phyloP scores from a whole-genome alignment of 2,329 filamentous ascomycete genomes.

The Pseudogymnoascus sp. region DNA sequence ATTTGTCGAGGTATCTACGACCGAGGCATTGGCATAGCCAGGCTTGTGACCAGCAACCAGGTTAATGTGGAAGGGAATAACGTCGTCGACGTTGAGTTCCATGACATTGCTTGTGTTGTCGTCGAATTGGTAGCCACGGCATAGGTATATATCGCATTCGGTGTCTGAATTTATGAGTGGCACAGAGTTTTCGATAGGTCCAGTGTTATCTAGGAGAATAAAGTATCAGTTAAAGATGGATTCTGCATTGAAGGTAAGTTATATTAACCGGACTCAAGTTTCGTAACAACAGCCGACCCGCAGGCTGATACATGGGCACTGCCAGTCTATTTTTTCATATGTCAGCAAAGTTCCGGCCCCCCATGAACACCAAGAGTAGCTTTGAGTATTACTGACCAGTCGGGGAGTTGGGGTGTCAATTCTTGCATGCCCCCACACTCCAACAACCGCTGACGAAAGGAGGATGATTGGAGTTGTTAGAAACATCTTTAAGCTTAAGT shows the following conservation, averaged over 20 bases:
- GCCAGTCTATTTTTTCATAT: background rate
- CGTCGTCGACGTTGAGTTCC: conserved; percentile 36
- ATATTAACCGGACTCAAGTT: background rate
- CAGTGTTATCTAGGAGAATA: background rate
- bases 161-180: background rate
- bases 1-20: background rate
- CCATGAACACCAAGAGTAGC: background rate
- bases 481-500: background rate
- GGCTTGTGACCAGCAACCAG: conserved; percentile 29
- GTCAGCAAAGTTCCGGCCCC: background rate
- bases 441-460: background rate
- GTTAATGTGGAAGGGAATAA: conserved; percentile 26
- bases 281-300: background rate
- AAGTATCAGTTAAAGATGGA: background rate
- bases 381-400: background rate
- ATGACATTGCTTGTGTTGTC: conserved; percentile 40
- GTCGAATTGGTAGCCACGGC: conserved; percentile 39
- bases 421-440: background rate
- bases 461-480: background rate
- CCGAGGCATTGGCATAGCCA: background rate
- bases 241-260: background rate
- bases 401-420: background rate
- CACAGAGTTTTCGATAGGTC: background rate
- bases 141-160: conserved; percentile 38
- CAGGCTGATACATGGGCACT: background rate